Percentiles rank a stretch among this genome's conserved stretches.
phyloP scores from a whole-genome alignment of 2,329 filamentous ascomycete species.

The Cercospora sp. region DNA sequence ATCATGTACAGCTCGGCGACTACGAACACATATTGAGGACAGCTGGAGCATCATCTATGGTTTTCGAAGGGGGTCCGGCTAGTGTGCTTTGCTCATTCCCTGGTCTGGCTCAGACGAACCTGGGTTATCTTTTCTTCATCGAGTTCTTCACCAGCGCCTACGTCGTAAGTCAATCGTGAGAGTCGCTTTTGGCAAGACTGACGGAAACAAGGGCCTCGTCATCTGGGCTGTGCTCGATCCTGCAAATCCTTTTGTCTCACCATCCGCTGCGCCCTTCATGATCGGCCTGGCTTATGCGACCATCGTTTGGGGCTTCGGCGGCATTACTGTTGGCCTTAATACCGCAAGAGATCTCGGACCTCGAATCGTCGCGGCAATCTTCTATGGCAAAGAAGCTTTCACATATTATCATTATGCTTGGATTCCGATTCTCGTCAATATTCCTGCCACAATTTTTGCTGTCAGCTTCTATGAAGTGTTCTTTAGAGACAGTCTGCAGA shows the following conservation, averaged over 20 bases:
- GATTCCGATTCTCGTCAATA: slow-evolving; percentile 58
- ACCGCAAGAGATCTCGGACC: slow-evolving; percentile 61
- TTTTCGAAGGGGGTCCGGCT: slow-evolving; percentile 54
- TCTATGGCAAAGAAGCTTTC: slow-evolving; percentile 56
- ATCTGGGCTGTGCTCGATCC: slow-evolving; percentile 62
- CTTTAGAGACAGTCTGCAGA: slow-evolving; percentile 55
- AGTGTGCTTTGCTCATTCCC: slow-evolving; percentile 58
- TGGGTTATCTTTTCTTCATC: slow-evolving; percentile 59
- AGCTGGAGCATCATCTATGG: slow-evolving; percentile 40
- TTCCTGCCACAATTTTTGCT: slow-evolving; percentile 59
- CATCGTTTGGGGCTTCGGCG: slow-evolving; percentile 59
- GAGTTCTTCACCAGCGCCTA: slow-evolving; percentile 62
- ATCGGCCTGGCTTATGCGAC: slow-evolving; percentile 58
- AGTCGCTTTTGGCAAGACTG: slow-evolving; percentile 30
- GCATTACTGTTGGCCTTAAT: slow-evolving; percentile 58
- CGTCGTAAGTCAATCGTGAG: slow-evolving; percentile 38
- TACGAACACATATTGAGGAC: slow-evolving; percentile 45
- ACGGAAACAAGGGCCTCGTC: slow-evolving; percentile 45
- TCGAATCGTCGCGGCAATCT: slow-evolving; percentile 60
- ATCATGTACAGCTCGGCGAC: slow-evolving; percentile 53
- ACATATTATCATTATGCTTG: slow-evolving; percentile 51
- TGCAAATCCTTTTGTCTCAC: slow-evolving; percentile 58
- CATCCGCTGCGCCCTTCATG: slow-evolving; percentile 52
- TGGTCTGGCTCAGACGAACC: slow-evolving; percentile 51
- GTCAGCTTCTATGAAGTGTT: slow-evolving; percentile 58